These are phyloP conservation scores for Trypanosoma brucei DNA, from an alignment of 208 protist genomes.

Conservation along the genomic window DNA sequence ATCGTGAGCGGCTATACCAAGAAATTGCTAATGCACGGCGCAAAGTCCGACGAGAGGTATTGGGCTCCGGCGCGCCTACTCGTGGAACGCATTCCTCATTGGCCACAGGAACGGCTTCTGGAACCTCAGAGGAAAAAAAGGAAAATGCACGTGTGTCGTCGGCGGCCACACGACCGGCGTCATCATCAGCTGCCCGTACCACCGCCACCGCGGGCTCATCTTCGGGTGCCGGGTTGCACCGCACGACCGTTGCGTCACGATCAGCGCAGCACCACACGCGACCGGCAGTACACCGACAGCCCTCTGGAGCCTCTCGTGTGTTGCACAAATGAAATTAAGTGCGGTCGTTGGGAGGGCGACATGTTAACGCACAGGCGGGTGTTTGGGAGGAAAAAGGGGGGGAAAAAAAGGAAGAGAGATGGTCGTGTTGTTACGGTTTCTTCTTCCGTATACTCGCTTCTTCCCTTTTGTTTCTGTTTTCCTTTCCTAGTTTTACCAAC, in stretches of 20 bases:
- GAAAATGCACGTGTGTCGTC: constrained; percentile 3
- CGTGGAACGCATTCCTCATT: neutral
- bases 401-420: neutral
- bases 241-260: constrained; percentile 9
- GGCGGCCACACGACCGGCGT: constrained; percentile 5
- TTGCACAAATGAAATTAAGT: constrained; percentile 9
- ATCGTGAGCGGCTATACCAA: constrained; percentile 89
- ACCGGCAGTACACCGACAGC: constrained; percentile 7
- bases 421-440: no score
- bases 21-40: constrained; percentile 70
- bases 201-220: constrained; percentile 5
- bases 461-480: no score
- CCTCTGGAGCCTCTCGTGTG: constrained; percentile 8
- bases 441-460: no score
- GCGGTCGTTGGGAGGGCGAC: neutral
- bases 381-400: neutral
- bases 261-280: constrained; percentile 2
- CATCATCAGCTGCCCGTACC: constrained; percentile 12
- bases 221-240: constrained; percentile 5
- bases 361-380: neutral
- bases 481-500: no score
- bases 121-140: constrained; percentile 13
- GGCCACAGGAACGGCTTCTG: neutral
- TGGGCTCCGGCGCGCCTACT: neutral
- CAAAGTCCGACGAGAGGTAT: constrained; percentile 18